A percentile compares a stretch with the other conserved stretches of the same genome.
Conservation (phyloP, 2,329 filamentous ascomycete genomes). For the Sporothrix phasma region DNA sequence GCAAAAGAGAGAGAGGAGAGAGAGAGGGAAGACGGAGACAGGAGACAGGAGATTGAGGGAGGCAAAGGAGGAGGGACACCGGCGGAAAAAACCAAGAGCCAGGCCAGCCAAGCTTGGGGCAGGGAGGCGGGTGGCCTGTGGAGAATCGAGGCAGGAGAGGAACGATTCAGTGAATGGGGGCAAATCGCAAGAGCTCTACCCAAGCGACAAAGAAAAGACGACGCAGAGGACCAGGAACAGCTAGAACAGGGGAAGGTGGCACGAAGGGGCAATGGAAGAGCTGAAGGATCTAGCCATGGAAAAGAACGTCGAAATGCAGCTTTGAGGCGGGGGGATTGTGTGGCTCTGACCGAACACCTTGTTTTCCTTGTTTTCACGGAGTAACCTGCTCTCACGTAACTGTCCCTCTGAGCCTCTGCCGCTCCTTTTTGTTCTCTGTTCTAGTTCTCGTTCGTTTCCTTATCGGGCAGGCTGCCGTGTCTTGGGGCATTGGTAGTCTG, state of each 20-base stretch:
- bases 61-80: background rate
- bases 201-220: background rate
- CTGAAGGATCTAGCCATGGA: background rate
- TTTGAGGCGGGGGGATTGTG: background rate
- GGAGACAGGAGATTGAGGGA: background rate
- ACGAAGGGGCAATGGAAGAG: background rate
- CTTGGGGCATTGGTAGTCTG: background rate
- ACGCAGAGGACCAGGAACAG: background rate
- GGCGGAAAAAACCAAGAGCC: background rate
- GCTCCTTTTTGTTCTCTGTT: constrained; percentile 7
- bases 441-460: constrained; percentile 9
- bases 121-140: constrained; percentile 5
- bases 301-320: background rate
- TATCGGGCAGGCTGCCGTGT: constrained; percentile 2
- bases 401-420: background rate
- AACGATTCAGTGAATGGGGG: background rate
- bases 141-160: constrained; percentile 1
- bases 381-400: background rate
- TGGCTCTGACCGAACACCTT: constrained; percentile 13
- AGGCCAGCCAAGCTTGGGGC: background rate
- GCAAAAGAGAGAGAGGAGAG: background rate
- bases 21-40: background rate
- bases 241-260: background rate
- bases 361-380: constrained; percentile 15
- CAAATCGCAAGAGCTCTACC: background rate